phyloP scores from a whole-genome alignment of 1,139 yeast genomes.

The Tardiomyces digboiensis region DNA sequence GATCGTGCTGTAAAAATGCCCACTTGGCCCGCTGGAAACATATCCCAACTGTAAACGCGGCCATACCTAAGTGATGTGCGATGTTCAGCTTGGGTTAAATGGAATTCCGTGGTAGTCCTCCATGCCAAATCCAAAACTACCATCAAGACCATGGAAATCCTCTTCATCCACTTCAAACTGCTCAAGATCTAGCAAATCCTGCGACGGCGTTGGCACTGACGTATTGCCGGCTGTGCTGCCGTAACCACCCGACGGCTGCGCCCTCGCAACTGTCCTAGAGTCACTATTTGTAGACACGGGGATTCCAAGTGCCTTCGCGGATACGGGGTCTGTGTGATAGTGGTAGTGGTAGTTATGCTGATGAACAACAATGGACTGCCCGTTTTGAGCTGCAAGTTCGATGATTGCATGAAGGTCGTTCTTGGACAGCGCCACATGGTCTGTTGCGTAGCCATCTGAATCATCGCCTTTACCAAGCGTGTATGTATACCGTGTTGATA shows the following conservation, averaged over 20 bases:
- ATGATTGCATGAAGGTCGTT: slow-evolving; percentile 21
- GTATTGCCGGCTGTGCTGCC: background rate
- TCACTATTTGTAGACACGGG: no score
- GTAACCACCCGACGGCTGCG: no score
- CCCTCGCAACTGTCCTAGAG: no score
- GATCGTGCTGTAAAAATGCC: no score
- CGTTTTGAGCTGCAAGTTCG: slow-evolving; percentile 50
- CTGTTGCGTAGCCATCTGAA: background rate
- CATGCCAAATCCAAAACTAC: background rate
- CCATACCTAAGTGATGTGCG: no score
- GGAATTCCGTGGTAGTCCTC: background rate
- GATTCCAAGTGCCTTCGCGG: slow-evolving; percentile 3
- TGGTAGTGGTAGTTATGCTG: slow-evolving; percentile 66
- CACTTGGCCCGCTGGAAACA: no score
- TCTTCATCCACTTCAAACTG: background rate
- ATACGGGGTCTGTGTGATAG: slow-evolving; percentile 8
- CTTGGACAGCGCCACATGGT: slow-evolving; percentile 1
- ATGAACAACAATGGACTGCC: slow-evolving; percentile 61
- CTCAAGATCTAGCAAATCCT: background rate
- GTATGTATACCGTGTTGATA: background rate
- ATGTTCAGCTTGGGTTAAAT: background rate
- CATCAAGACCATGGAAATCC: background rate
- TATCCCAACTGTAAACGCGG: no score
- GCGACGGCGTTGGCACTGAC: background rate
- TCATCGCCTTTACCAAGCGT: background rate